These are phyloP conservation scores for Penicillium sp. DNA, from an alignment of 2,329 filamentous ascomycete species.

Conservation along the genomic window DNA sequence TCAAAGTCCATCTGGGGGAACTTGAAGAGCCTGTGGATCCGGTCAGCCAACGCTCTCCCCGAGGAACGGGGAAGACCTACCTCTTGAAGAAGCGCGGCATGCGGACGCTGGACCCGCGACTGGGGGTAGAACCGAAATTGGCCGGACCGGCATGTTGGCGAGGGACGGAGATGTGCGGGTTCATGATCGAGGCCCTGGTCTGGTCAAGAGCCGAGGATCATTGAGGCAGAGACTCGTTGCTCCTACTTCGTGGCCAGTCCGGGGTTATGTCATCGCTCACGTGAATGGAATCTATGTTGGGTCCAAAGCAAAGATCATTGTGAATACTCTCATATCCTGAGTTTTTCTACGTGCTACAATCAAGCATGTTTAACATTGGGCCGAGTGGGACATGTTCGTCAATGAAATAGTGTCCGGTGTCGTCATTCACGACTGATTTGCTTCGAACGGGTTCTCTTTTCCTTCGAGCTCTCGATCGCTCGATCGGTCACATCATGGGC, in stretches of 20 bases:
- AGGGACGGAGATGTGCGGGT: constrained; percentile 60
- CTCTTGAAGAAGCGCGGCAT: constrained; percentile 68
- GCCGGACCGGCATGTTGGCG: constrained; percentile 56
- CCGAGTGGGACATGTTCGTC: no score
- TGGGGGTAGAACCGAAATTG: constrained; percentile 54
- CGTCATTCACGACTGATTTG: neutral
- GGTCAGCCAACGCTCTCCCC: constrained; percentile 6
- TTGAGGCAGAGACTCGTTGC: constrained; percentile 2
- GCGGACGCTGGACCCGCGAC: constrained; percentile 53
- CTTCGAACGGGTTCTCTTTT: neutral
- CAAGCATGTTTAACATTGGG: no score
- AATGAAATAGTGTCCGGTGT: no score
- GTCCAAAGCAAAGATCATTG: neutral
- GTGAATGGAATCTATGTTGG: neutral
- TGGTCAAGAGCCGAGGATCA: constrained; percentile 14
- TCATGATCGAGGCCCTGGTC: constrained; percentile 44
- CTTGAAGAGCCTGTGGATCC: constrained; percentile 58
- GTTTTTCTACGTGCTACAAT: no score
- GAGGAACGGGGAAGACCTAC: constrained; percentile 27
- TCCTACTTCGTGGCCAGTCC: neutral
- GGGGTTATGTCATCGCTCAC: constrained; percentile 11
- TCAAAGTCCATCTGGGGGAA: constrained; percentile 74
- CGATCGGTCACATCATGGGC: neutral
- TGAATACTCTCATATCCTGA: neutral
- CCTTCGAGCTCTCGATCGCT: neutral